Conservation (phyloP, 75 land plant genomes). For the Picea glauca region DNA sequence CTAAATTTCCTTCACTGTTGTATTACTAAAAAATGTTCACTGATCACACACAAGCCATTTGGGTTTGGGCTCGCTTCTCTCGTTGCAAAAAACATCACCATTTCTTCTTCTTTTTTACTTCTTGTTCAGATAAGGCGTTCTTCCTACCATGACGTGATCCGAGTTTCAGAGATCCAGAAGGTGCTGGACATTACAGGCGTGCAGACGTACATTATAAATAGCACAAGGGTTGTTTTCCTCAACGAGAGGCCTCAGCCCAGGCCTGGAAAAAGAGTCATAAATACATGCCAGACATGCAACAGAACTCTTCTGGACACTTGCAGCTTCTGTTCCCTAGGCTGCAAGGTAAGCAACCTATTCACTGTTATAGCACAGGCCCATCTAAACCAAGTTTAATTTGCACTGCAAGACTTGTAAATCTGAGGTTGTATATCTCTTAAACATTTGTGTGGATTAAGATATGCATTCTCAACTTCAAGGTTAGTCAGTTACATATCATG, state of each 20-base stretch:
- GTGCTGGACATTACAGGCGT: conserved; percentile 29
- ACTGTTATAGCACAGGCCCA: no score
- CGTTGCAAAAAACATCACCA: neutral
- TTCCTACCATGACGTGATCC: conserved; percentile 41
- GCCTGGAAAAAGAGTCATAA: conserved; percentile 25
- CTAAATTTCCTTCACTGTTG: neutral
- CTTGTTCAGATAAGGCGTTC: conserved; percentile 30
- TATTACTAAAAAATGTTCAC: neutral
- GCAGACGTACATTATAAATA: conserved; percentile 40
- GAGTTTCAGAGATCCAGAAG: conserved; percentile 38
- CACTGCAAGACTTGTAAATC: no score
- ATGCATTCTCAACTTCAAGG: no score
- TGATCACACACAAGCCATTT: neutral
- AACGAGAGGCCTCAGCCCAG: conserved; percentile 34
- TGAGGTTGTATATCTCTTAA: no score
- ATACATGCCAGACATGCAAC: conserved; percentile 33
- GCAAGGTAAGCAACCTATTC: conserved; percentile 18
- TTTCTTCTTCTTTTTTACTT: neutral
- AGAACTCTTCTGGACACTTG: conserved; percentile 27
- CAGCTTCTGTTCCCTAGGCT: conserved; percentile 34
- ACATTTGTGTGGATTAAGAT: no score
- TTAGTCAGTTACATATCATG: no score
- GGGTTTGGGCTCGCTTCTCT: neutral
- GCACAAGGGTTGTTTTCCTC: conserved; percentile 33
- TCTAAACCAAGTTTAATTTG: no score